Percentiles rank a stretch among this genome's conserved stretches.
These are phyloP conservation scores for Tilletia horrida DNA, from an alignment of 1,284 basidiomycete species.

Conservation along the genomic window DNA sequence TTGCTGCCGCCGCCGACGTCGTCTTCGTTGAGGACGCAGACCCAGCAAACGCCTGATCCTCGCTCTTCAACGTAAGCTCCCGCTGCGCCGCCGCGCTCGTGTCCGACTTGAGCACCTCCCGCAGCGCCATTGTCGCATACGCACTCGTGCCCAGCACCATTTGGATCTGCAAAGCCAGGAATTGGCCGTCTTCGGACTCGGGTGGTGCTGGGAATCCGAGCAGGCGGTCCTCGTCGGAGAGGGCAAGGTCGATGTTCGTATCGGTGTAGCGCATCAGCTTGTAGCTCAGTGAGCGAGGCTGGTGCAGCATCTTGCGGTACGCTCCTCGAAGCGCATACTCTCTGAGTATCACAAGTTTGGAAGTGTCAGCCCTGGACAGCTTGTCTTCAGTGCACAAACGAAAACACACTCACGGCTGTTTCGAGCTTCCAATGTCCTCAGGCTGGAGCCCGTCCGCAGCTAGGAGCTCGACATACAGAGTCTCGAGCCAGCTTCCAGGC, in stretches of 20 bases:
- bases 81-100: constrained; percentile 42
- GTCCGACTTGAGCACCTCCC: constrained; percentile 51
- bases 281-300: constrained; percentile 77
- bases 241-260: constrained; percentile 81
- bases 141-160: constrained; percentile 47
- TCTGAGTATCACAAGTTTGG: constrained; percentile 56
- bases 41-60: constrained; percentile 31
- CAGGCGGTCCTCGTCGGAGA: constrained; percentile 88
- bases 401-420: constrained; percentile 71
- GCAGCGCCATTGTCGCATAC: constrained; percentile 52
- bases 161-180: constrained; percentile 43
- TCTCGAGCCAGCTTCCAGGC: constrained; percentile 69
- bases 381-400: background rate
- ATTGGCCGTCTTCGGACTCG: constrained; percentile 14
- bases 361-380: background rate
- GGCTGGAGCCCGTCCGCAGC: constrained; percentile 80
- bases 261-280: constrained; percentile 81
- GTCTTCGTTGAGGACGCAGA: no score
- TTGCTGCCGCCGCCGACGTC: no score
- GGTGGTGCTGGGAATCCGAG: constrained; percentile 55
- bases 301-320: constrained; percentile 84
- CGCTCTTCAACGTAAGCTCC: constrained; percentile 36
- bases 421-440: constrained; percentile 67
- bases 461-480: constrained; percentile 77
- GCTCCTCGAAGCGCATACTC: constrained; percentile 89